A percentile compares a stretch with the other conserved stretches of the same genome.
Evolutionary conservation across 2,329 filamentous ascomycete species (phyloP).

Genomic region (Pezizomycotina sp.): DNA sequence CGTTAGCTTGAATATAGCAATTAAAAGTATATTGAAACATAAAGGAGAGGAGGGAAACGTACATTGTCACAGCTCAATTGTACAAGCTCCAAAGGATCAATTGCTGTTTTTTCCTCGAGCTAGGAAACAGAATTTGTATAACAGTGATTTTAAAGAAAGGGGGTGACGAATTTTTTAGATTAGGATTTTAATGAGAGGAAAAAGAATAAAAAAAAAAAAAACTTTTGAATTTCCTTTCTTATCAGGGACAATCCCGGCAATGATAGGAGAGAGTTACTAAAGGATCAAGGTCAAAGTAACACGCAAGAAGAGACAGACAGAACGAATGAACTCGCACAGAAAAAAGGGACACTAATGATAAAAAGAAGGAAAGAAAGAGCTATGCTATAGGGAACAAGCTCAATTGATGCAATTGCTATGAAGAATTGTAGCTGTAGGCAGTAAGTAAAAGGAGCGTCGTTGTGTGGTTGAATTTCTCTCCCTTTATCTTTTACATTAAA

Average conservation of each 20-base stretch:
- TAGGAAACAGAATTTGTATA: conserved; percentile 12
- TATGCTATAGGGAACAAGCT: too few relatives aligned
- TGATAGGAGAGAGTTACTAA: too few relatives aligned
- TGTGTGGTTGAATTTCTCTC: too few relatives aligned
- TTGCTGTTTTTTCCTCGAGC: neutral
- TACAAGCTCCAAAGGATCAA: conserved; percentile 4
- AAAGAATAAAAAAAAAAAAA: neutral
- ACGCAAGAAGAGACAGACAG: too few relatives aligned
- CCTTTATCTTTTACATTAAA: too few relatives aligned
- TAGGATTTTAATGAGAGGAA: neutral
- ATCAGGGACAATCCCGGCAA: too few relatives aligned
- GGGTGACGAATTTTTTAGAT: conserved; percentile 3
- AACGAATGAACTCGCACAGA: conserved; percentile 3
- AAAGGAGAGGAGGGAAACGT: neutral
- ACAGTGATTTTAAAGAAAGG: neutral
- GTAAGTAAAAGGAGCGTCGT: too few relatives aligned
- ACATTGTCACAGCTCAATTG: neutral
- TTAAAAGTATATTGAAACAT: neutral
- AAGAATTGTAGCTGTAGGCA: too few relatives aligned
- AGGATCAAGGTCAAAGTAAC: too few relatives aligned
- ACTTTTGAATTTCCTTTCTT: too few relatives aligned
- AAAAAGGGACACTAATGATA: conserved; percentile 1
- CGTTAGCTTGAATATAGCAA: neutral
- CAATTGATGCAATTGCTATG: too few relatives aligned
- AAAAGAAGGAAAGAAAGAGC: conserved; percentile 7